phyloP scores from a whole-genome alignment of 2,329 filamentous ascomycete species.

The Trichothecium roseum region DNA sequence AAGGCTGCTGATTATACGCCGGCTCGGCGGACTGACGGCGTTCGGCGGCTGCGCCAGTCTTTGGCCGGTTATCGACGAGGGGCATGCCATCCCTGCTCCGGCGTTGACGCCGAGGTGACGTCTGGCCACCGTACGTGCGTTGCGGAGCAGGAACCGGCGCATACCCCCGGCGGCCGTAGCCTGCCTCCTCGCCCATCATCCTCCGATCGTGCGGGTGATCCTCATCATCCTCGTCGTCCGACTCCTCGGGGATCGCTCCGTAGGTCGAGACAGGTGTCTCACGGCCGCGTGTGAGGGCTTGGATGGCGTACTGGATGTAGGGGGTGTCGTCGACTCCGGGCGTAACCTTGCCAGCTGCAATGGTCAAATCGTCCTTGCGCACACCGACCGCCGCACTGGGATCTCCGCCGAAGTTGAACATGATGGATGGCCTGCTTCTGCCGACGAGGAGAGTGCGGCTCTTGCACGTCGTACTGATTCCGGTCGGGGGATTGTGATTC shows the following conservation, averaged over 20 bases:
- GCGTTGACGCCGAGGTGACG: neutral
- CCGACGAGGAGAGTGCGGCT: constrained; percentile 34
- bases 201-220: neutral
- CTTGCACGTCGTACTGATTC: no score
- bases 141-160: constrained; percentile 1
- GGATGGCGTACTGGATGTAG: constrained; percentile 82
- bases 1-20: no score
- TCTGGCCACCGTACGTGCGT: constrained; percentile 1
- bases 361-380: constrained; percentile 42
- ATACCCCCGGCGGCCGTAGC: neutral
- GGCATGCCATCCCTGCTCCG: neutral
- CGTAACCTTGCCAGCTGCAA: constrained; percentile 46
- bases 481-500: no score
- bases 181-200: neutral
- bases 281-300: constrained; percentile 64
- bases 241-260: no score
- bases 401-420: no score
- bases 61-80: neutral
- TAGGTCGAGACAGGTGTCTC: neutral
- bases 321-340: constrained; percentile 77
- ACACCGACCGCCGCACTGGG: constrained; percentile 5
- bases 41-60: neutral
- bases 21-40: no score
- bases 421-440: constrained; percentile 10
- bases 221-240: no score